These are phyloP conservation scores for Lactarius evosmus DNA, from an alignment of 768 basidiomycete genomes.

Conservation along the genomic window DNA sequence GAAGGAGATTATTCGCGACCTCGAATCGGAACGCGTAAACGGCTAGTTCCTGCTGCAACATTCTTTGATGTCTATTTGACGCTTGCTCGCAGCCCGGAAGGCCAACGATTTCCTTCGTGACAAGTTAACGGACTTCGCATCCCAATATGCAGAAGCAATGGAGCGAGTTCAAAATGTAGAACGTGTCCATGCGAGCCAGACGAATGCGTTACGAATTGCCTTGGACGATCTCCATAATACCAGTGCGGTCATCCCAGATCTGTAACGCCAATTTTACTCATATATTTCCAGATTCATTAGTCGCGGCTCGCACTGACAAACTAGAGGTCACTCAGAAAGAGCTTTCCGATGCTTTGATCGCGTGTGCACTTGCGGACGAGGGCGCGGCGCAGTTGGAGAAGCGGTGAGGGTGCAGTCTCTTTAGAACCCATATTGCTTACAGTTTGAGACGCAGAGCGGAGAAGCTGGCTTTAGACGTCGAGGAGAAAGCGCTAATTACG, in stretches of 20 bases:
- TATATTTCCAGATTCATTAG: constrained; percentile 4
- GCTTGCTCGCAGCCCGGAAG: constrained; percentile 21
- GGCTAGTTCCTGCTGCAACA: constrained; percentile 6
- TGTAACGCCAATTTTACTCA: neutral
- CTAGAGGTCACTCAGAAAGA: constrained; percentile 21
- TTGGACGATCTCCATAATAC: constrained; percentile 22
- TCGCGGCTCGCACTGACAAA: constrained; percentile 15
- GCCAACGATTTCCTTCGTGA: constrained; percentile 28
- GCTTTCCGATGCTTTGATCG: constrained; percentile 14
- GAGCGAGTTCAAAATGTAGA: constrained; percentile 21
- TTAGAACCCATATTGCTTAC: neutral
- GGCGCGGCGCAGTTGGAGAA: constrained; percentile 5
- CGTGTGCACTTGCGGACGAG: constrained; percentile 16
- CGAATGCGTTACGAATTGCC: constrained; percentile 10
- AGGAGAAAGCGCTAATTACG: constrained; percentile 9
- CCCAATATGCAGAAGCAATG: constrained; percentile 25
- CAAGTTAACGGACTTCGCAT: constrained; percentile 27
- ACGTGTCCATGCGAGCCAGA: constrained; percentile 13
- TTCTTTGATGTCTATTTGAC: neutral
- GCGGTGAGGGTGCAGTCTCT: constrained; percentile 1
- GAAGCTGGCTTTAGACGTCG: constrained; percentile 10
- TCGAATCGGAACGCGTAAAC: constrained; percentile 20
- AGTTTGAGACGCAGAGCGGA: constrained; percentile 4
- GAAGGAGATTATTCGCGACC: constrained; percentile 19
- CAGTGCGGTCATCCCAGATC: constrained; percentile 9